These are phyloP conservation scores for Oropetium thomaeum DNA, from an alignment of 176 grass and related monocot species.

Conservation along the genomic window DNA sequence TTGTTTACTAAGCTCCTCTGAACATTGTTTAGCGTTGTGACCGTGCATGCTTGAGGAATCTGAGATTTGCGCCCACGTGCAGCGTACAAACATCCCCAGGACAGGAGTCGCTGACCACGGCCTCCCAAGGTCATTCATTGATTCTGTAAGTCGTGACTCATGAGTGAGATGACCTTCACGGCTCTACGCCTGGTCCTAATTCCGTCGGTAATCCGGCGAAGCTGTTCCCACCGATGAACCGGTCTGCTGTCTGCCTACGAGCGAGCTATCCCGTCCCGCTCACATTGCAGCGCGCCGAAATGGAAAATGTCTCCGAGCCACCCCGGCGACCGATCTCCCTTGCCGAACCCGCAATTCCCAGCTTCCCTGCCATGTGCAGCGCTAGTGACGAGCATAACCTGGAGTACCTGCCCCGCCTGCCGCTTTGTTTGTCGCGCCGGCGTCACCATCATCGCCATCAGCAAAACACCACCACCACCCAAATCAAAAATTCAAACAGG, in stretches of 20 bases:
- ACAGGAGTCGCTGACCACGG: not conserved
- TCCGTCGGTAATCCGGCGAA: not conserved
- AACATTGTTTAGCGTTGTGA: not conserved
- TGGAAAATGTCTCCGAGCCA: not conserved
- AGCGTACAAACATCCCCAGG: constrained; percentile 17
- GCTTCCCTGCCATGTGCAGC: constrained; percentile 8
- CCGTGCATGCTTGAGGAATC: not conserved
- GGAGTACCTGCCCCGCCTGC: not conserved
- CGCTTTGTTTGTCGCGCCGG: constrained; percentile 30
- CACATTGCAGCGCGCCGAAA: not conserved
- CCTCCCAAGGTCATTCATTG: not conserved
- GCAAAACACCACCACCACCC: not conserved
- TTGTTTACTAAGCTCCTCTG: not conserved
- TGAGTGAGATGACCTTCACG: too few species aligned
- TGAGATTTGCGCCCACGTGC: constrained; percentile 1
- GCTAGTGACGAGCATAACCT: not conserved
- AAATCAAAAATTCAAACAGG: not conserved
- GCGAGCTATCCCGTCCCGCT: not conserved
- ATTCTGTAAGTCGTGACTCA: not conserved
- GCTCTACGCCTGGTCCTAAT: not conserved
- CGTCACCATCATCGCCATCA: not conserved
- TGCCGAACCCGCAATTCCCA: not conserved
- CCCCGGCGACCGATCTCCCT: not conserved
- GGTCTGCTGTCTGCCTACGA: not conserved
- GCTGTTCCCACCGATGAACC: not conserved